Base-by-base conservation (phyloP, 495 filamentous ascomycete genomes). In the Aspergillus nidulans region DNA sequence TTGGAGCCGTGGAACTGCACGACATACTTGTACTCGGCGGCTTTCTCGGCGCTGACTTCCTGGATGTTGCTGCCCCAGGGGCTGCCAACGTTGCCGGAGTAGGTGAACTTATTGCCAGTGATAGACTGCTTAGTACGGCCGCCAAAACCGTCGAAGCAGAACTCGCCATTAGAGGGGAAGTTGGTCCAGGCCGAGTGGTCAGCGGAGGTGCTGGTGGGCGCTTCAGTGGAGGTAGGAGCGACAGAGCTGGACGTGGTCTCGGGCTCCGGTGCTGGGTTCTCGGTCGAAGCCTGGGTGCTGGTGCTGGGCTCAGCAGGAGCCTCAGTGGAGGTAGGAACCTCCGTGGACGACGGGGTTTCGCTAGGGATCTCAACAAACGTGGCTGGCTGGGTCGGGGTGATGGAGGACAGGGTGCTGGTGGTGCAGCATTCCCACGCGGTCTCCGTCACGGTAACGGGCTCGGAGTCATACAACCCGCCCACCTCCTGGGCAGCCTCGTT, bases 11-110 rank as follows among this genome's bases (percentile, higher is more conserved):
- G 61, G 62, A 81, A 75, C 30, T 70, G 69, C 30, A 66, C 70
- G 20, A 79, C 77, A 66, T 79, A 82, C 23, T 78, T 69, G 63
- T 78, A 73, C 1, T 54, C 46, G 15, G 68, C 56, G 4, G 72
- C 71, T 12, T 67, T 55, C n/a, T 53, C 50, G 0, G 68, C 63
- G 32, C 55, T 58, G 26, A 81, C 69, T 34, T 63, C 57, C 51
- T 78, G 75, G 40, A 83, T 77, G 60, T 83, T 83, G 67, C 73
- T 74, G 4, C 79, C 79, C 66, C 78, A 79, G 7, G 80, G 77
- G n/a, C 39, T 60, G 19, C 80, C 80, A 32, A 75, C 63, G 45
- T 83, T 82, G 25, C 78, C 77, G 4, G 58, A 24, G 56, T 78
- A 78, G 50, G 51, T 56, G 46, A 72, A 62, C 1, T 64, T 62